Conservation (phyloP, 257 asterid species). For the Henckelia pumila region DNA sequence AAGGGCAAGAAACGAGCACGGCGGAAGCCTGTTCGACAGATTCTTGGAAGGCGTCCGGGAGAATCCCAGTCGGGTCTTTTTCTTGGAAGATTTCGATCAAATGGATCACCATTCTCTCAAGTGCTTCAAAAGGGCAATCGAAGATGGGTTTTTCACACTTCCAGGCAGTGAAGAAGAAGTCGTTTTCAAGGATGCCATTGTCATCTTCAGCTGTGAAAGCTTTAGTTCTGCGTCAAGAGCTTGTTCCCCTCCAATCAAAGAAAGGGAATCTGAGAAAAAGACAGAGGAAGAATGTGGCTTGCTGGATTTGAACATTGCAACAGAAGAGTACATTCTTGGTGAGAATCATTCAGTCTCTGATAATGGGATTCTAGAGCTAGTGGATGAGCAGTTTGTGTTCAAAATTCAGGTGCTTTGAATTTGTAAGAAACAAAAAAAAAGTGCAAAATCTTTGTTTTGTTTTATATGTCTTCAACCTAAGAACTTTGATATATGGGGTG, state of each 20-base stretch:
- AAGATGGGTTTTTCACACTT: conserved; percentile 39
- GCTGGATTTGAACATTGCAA: conserved; percentile 73
- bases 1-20: conserved; percentile 62
- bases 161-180: conserved; percentile 19
- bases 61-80: conserved; percentile 69
- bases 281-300: conserved; percentile 24
- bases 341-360: conserved; percentile 25
- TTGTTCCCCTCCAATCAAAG: conserved; percentile 23
- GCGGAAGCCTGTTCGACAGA: conserved; percentile 51
- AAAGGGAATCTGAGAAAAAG: conserved; percentile 14
- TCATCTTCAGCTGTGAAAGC: conserved; percentile 55
- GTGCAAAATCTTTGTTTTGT: background rate
- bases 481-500: background rate
- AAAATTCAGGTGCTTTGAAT: conserved; percentile 49
- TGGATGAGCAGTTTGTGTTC: conserved; percentile 61
- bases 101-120: conserved; percentile 37
- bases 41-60: conserved; percentile 52
- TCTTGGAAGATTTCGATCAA: conserved; percentile 62
- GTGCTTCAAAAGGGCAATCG: conserved; percentile 45
- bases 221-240: conserved; percentile 29
- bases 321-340: conserved; percentile 36
- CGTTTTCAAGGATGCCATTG: conserved; percentile 49
- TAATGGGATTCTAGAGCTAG: conserved; percentile 43
- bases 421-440: background rate
- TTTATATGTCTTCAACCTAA: background rate